Evolutionary conservation across 2,329 filamentous ascomycete species (phyloP).

Genomic region (Sclerotinia subarctica): DNA sequence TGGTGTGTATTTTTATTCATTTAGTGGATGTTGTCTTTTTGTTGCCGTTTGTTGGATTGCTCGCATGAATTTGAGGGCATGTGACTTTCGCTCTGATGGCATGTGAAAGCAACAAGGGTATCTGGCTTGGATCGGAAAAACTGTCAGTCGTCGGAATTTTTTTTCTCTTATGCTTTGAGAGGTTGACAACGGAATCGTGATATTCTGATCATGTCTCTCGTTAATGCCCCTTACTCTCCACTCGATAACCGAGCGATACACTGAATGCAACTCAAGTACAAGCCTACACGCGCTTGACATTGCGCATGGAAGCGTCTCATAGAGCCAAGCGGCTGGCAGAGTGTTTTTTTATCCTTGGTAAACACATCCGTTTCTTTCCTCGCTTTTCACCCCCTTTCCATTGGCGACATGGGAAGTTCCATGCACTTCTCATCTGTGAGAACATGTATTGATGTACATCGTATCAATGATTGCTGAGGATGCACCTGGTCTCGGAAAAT

Average conservation of each 20-base stretch:
- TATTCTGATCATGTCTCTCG: background rate
- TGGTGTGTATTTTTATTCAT: background rate
- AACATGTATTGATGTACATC: background rate
- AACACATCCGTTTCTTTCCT: too few species aligned
- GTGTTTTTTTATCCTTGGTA: background rate
- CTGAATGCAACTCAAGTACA: background rate
- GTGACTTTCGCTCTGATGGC: background rate
- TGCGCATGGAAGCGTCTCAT: background rate
- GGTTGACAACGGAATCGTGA: background rate
- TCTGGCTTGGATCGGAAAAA: background rate
- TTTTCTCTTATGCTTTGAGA: background rate
- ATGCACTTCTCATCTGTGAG: background rate
- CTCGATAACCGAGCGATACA: background rate
- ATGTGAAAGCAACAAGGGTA: background rate
- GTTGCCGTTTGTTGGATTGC: background rate
- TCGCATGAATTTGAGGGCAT: constrained; percentile 5
- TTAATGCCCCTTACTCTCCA: background rate
- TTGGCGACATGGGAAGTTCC: background rate
- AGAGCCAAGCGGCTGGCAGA: background rate
- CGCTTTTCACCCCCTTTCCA: background rate
- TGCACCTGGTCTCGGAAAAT: background rate
- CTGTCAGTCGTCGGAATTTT: background rate
- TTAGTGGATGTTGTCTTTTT: background rate
- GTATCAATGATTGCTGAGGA: background rate
- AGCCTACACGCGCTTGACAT: background rate